A percentile compares a stretch with the other conserved stretches of the same genome.
phyloP scores from a whole-genome alignment of 164 flowering plant species.

The grape (Vitis vinifera) region DNA sequence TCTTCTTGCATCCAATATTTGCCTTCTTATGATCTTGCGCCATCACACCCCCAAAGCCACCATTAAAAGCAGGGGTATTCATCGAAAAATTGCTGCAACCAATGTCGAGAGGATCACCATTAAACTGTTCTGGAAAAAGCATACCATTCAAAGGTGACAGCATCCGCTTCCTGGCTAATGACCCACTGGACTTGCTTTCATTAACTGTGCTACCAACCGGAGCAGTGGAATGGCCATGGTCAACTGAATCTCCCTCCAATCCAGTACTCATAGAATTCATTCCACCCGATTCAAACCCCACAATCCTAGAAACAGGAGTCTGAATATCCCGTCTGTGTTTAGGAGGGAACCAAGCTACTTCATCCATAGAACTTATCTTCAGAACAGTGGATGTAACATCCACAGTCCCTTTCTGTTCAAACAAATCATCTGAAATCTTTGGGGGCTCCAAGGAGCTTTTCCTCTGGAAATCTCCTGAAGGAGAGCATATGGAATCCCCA shows the following conservation, averaged over 20 bases:
- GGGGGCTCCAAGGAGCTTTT: conserved; percentile 37
- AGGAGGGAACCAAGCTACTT: conserved; percentile 25
- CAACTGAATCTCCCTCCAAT: conserved; percentile 15
- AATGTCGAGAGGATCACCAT: conserved; percentile 54
- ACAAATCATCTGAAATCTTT: conserved; percentile 23
- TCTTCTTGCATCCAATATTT: conserved; percentile 37
- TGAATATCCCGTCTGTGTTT: conserved; percentile 36
- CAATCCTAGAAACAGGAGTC: conserved; percentile 62
- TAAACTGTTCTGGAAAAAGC: conserved; percentile 35
- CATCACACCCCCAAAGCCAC: conserved; percentile 5
- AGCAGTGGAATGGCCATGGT: conserved; percentile 19
- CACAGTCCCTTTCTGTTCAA: conserved; percentile 16
- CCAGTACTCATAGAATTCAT: conserved; percentile 24
- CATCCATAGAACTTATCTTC: conserved; percentile 32
- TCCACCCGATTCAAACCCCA: conserved; percentile 59
- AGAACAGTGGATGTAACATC: conserved; percentile 32
- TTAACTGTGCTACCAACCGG: conserved; percentile 9
- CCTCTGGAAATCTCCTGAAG: conserved; percentile 36
- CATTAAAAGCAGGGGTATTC: conserved; percentile 10
- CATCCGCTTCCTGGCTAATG: conserved; percentile 64
- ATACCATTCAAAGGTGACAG: conserved; percentile 64
- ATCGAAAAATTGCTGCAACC: conserved; percentile 17
- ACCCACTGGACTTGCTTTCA: conserved; percentile 39
- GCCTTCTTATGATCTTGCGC: conserved; percentile 61
- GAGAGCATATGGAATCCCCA: conserved; percentile 29